Base-by-base conservation (phyloP, 441 rosid species). In the Isatis lusitanica region DNA sequence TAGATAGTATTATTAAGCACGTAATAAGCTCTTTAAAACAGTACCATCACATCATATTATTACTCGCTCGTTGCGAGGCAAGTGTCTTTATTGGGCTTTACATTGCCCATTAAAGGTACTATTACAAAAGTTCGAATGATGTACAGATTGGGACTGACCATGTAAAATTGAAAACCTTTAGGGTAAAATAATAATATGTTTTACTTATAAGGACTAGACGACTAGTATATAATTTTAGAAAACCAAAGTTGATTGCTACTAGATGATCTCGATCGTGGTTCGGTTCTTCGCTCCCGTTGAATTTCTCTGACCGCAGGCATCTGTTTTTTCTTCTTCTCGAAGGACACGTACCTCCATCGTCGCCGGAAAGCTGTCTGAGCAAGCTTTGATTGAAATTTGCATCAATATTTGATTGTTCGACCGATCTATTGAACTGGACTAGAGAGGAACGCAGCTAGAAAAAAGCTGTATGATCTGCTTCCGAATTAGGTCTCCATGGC, bases 401-500 rank as follows among this genome's bases (percentile, higher is more conserved):
- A 12, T 38, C 28, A 16, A 63, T 2, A 3, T 15, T 17, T 7
- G 33, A 21, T 42, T 7, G 35, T 11, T 55, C 18, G 16, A 33
- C 48, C 39, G 40, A 65, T 64, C 71, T 26, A 42, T 46, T 18
- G 17, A 30, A 44, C 10, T 57, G 26, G 51, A 66, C 4, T 46
- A 58, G 15, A 58, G 59, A 39, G 42, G 9, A 57, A 15, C 39
- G 26, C 6, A 56, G 61, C 70, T 31, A 12, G 26, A 24, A 3
- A 4, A 30, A 28, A 51, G 7, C 61, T 74, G 46, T 30, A 57
- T 70, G 62, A 46, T 70, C 75, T 55, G 75, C 68, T 70, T 56
- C 16, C 38, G 30, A 7, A 12, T 36, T 55, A 33, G 33, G 39
- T 47, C 47, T 56, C 71, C 66, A 77, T 77, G 78, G 68, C 78